A percentile compares a stretch with the other conserved stretches of the same genome.
These are phyloP conservation scores for Kockovaella imperatae DNA, from an alignment of 768 basidiomycete genomes.

Conservation along the genomic window DNA sequence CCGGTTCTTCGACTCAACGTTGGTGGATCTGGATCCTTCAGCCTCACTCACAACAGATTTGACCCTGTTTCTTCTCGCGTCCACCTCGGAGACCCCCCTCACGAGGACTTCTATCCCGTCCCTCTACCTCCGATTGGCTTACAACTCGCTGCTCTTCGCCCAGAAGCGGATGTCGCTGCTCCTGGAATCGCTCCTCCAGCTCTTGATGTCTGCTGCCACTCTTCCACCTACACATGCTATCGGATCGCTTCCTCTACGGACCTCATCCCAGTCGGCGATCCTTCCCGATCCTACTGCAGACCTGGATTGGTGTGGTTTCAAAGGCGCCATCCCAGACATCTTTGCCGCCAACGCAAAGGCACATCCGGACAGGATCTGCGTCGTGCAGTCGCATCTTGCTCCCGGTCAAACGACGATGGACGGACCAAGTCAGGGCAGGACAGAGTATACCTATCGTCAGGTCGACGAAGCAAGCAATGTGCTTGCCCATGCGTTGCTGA, in stretches of 20 bases:
- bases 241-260: conserved; percentile 72
- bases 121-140: conserved; percentile 73
- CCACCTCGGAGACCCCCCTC: conserved; percentile 49
- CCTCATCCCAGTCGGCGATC: conserved; percentile 55
- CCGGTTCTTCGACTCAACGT: conserved; percentile 75
- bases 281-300: conserved; percentile 80
- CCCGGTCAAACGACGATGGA: conserved; percentile 36
- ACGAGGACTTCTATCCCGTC: conserved; percentile 60
- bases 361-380: conserved; percentile 76
- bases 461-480: conserved; percentile 81
- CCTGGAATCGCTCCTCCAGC: conserved; percentile 72
- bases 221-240: conserved; percentile 59
- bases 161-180: conserved; percentile 65
- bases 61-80: conserved; percentile 67
- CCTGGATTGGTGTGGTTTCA: conserved; percentile 94
- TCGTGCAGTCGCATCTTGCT: conserved; percentile 56
- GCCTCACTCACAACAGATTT: conserved; percentile 86
- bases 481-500: conserved; percentile 79
- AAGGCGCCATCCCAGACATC: conserved; percentile 91
- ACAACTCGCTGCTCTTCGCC: conserved; percentile 92
- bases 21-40: conserved; percentile 25
- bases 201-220: conserved; percentile 55
- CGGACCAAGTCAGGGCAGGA: conserved; percentile 50
- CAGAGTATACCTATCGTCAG: conserved; percentile 65
- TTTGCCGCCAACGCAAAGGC: conserved; percentile 77